A percentile compares a stretch with the other conserved stretches of the same genome.
Conservation (phyloP, 371 early-diverging fungal species). For the Mortierella sp. region DNA sequence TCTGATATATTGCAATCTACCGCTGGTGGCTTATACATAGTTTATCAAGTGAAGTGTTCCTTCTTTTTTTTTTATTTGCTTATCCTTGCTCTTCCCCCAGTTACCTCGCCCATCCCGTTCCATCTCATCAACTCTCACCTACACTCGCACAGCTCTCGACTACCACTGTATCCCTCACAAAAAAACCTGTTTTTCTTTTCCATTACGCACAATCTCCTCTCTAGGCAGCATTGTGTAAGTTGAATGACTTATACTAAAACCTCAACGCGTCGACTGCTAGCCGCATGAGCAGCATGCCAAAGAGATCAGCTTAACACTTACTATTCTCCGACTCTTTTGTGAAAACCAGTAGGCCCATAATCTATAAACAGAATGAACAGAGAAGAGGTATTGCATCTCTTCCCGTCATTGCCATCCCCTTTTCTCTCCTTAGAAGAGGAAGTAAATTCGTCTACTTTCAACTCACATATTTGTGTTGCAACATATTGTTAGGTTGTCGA, state of each 20-base stretch:
- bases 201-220: neutral
- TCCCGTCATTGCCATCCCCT: neutral
- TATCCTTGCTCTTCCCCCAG: neutral
- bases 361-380: constrained; percentile 21
- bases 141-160: neutral
- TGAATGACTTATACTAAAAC: neutral
- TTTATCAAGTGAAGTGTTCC: constrained; percentile 1
- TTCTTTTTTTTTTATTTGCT: neutral
- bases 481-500: constrained; percentile 16
- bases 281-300: neutral
- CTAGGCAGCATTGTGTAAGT: neutral
- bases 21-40: constrained; percentile 4
- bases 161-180: neutral
- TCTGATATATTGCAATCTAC: neutral
- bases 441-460: neutral
- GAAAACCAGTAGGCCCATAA: neutral
- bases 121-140: neutral
- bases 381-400: constrained; percentile 29
- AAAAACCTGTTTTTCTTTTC: neutral
- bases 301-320: neutral
- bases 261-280: neutral
- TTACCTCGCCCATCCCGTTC: neutral
- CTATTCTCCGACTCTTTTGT: neutral
- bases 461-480: neutral
- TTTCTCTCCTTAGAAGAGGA: neutral